Evolutionary conservation across 2,329 filamentous ascomycete species (phyloP), one percentile per base, ranked within the genome.

Genomic region (Fusarium liriodendri): DNA sequence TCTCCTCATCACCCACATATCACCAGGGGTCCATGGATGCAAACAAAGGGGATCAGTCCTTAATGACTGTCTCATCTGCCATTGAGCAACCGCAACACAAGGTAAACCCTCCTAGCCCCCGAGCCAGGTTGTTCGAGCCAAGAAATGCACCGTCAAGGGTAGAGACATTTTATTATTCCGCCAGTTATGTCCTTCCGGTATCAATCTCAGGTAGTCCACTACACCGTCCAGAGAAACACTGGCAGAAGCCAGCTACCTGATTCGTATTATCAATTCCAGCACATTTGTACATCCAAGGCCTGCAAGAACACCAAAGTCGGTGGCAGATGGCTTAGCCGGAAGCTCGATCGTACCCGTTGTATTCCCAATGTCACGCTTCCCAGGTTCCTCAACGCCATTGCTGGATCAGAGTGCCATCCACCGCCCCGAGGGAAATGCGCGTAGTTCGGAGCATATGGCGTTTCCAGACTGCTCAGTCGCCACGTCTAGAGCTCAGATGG

Each of bases 401-500:
- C 70, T 76, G 73, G 73, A 77, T 71, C 74, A 72, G 73, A 68
- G 70, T 72, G 70, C 67, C 66, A 71, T 76, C 63, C 69, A 72
- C 66, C 64, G 72, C 60, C 71, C 27, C 55, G 64, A 62, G 67
- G 52, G 62, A 62, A 69, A 62, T 60, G 61, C 66, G 45, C 57
- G 64, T 55, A 64, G 67, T 66, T 55, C 52, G 70, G 65, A 66
- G 57, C 45, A 63, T 58, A 35, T 20, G 45, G 40, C 47, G 27
- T 32, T 61, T 65, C 65, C 58, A 59, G 50, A 64, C 54, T 65
- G 61, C 40, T 54, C 57, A 63, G 58, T 60, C 37, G 38, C 37
- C 42, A 27, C 25, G 27, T 33, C 40, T 42, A 20, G 22, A 62
- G 27, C 63, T 79, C 85, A 93, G 77, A 93, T 87, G 58, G 89